phyloP scores from a whole-genome alignment of 371 early-diverging fungal species.

The Mucor sp. region DNA sequence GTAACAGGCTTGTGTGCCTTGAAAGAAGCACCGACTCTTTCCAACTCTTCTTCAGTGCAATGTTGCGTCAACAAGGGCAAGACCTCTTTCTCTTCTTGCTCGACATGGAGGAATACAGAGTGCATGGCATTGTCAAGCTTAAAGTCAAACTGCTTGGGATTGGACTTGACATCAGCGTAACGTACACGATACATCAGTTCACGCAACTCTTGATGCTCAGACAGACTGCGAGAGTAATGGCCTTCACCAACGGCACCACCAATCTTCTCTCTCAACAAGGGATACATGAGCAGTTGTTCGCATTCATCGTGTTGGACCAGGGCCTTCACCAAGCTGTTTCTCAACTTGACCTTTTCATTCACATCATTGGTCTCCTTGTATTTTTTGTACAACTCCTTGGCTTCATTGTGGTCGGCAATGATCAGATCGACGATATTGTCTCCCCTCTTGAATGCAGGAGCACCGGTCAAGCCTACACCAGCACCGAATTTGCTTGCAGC shows the following conservation, averaged over 20 bases:
- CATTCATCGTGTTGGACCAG: constrained; percentile 15
- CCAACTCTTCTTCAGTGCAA: constrained; percentile 8
- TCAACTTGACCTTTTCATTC: constrained; percentile 2
- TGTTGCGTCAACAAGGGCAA: constrained; percentile 12
- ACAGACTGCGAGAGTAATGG: constrained; percentile 1
- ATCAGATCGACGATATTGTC: constrained; percentile 13
- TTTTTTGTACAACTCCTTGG: constrained; percentile 5
- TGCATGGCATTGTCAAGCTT: constrained; percentile 13
- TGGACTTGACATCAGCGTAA: neutral
- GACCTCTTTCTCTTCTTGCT: constrained; percentile 12
- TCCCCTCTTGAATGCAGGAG: constrained; percentile 5
- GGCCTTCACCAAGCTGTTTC: constrained; percentile 7
- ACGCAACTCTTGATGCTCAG: constrained; percentile 4
- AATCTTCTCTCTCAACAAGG: constrained; percentile 13
- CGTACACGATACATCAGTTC: constrained; percentile 3
- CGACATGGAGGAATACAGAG: constrained; percentile 3
- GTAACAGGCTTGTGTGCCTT: constrained; percentile 13
- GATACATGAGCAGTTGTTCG: constrained; percentile 17
- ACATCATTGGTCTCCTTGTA: constrained; percentile 1
- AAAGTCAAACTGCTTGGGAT: neutral
- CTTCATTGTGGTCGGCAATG: constrained; percentile 7
- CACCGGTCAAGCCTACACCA: constrained; percentile 12
- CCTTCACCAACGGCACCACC: constrained; percentile 6
- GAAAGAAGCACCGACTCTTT: constrained; percentile 9
- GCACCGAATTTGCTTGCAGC: constrained; percentile 18